phyloP scores from a whole-genome alignment of 768 basidiomycete genomes.

The Piloderma croceum region DNA sequence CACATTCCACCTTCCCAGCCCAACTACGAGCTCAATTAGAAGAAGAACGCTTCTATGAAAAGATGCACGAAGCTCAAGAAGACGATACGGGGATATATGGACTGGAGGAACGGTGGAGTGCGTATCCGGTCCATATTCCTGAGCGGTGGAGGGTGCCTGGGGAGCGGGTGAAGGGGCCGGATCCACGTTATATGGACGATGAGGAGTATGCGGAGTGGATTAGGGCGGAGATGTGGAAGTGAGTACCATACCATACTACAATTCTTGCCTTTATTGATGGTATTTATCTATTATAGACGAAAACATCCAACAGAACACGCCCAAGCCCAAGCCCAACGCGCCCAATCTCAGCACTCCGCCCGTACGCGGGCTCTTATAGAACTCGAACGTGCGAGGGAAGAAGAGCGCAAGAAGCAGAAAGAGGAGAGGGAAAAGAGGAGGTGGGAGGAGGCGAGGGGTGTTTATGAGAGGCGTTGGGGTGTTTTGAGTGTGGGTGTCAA shows the following conservation, averaged over 20 bases:
- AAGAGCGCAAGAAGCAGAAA: slow-evolving; percentile 45
- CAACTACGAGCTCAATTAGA: slow-evolving; percentile 50
- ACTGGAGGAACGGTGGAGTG: slow-evolving; percentile 58
- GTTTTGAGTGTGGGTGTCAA: slow-evolving; percentile 32
- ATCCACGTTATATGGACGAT: slow-evolving; percentile 62
- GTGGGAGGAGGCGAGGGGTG: slow-evolving; percentile 41
- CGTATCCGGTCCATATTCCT: slow-evolving; percentile 69
- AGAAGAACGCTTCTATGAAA: slow-evolving; percentile 63
- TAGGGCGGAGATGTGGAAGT: slow-evolving; percentile 81
- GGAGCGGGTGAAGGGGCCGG: slow-evolving; percentile 17
- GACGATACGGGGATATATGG: slow-evolving; percentile 68
- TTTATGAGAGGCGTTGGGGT: slow-evolving; percentile 58
- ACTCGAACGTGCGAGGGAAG: slow-evolving; percentile 47
- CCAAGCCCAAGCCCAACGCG: slow-evolving; percentile 53
- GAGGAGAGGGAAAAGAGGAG: slow-evolving; percentile 40
- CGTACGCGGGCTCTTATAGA: slow-evolving; percentile 44
- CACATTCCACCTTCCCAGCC: slow-evolving; percentile 41
- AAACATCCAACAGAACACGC: slow-evolving; percentile 63
- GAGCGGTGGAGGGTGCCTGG: slow-evolving; percentile 52
- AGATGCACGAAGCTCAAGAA: slow-evolving; percentile 64
- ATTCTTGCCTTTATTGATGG: slow-evolving; percentile 6
- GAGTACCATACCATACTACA: slow-evolving; percentile 17
- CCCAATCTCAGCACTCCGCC: slow-evolving; percentile 48
- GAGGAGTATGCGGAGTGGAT: slow-evolving; percentile 89
- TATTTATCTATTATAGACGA: slow-evolving; percentile 37